A percentile compares a stretch with the other conserved stretches of the same genome.
Evolutionary conservation across 1,284 basidiomycete species (phyloP).

Genomic region (Neotropicomus parvogracilis): DNA sequence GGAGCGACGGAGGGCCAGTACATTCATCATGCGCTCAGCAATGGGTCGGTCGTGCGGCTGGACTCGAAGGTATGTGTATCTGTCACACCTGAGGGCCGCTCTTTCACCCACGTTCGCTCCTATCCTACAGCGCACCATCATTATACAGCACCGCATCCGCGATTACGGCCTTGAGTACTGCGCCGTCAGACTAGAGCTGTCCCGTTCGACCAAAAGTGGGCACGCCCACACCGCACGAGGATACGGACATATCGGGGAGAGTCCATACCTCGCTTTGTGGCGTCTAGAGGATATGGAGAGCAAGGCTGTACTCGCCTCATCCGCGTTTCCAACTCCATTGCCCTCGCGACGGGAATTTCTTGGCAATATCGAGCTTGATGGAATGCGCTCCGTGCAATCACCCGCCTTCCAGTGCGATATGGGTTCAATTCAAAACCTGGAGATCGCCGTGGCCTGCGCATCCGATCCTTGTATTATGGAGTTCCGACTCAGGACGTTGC

Average conservation of each 20-base stretch:
- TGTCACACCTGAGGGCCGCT: background rate
- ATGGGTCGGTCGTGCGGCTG: constrained; percentile 23
- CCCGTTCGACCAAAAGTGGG: background rate
- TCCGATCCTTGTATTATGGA: constrained; percentile 28
- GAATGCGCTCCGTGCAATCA: constrained; percentile 5
- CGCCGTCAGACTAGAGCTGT: constrained; percentile 13
- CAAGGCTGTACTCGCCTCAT: constrained; percentile 9
- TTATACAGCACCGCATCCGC: constrained; percentile 24
- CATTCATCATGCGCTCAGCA: constrained; percentile 12
- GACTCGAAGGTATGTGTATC: constrained; percentile 15
- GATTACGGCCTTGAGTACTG: constrained; percentile 25
- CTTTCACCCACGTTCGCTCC: background rate
- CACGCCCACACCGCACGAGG: constrained; percentile 10
- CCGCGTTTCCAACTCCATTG: constrained; percentile 12
- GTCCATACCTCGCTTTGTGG: constrained; percentile 20
- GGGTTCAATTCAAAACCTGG: constrained; percentile 22
- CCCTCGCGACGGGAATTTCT: constrained; percentile 13
- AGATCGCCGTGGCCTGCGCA: constrained; percentile 20
- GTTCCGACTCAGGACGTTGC: constrained; percentile 18
- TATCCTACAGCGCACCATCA: constrained; percentile 14
- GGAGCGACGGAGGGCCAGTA: constrained; percentile 15
- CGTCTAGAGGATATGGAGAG: constrained; percentile 13
- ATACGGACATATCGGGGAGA: constrained; percentile 19
- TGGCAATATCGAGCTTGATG: constrained; percentile 20
- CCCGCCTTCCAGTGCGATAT: constrained; percentile 12